phyloP scores from a whole-genome alignment of 352 stramenopile species.

The Phytophthora europaea region DNA sequence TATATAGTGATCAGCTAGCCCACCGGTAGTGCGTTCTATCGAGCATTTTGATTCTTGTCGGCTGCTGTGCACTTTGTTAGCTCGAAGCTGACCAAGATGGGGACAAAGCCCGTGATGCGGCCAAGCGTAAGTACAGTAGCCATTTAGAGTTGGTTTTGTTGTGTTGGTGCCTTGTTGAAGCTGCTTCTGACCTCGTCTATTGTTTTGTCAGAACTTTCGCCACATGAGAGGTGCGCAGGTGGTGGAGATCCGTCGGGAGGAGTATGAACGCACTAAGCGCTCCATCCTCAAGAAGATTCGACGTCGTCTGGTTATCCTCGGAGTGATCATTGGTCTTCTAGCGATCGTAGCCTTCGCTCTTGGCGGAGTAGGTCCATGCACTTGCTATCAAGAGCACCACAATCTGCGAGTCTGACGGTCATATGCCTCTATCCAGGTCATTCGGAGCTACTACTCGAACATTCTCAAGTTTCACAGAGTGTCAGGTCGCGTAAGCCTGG shows the following conservation, averaged over 20 bases:
- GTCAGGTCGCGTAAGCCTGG: slow-evolving; percentile 44
- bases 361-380: slow-evolving; percentile 49
- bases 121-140: slow-evolving; percentile 48
- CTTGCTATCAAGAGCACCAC: not conserved
- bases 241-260: slow-evolving; percentile 76
- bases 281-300: slow-evolving; percentile 82
- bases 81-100: slow-evolving; percentile 8
- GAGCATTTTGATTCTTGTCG: slow-evolving; percentile 9
- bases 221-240: slow-evolving; percentile 68
- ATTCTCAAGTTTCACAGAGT: slow-evolving; percentile 59
- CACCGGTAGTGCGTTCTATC: not conserved
- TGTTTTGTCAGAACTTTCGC: slow-evolving; percentile 64
- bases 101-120: slow-evolving; percentile 67
- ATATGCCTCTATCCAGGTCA: slow-evolving; percentile 42
- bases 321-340: slow-evolving; percentile 61
- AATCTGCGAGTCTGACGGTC: not conserved
- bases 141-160: no score
- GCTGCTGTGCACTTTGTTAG: not conserved
- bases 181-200: not conserved
- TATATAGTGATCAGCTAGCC: slow-evolving; percentile 30
- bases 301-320: slow-evolving; percentile 65
- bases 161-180: no score
- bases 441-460: slow-evolving; percentile 54
- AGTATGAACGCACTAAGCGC: slow-evolving; percentile 80
- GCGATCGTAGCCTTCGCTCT: slow-evolving; percentile 58